A percentile compares a stretch with the other conserved stretches of the same genome.
These are phyloP conservation scores for Suillus luteus DNA, from an alignment of 768 basidiomycete genomes.

Conservation along the genomic window DNA sequence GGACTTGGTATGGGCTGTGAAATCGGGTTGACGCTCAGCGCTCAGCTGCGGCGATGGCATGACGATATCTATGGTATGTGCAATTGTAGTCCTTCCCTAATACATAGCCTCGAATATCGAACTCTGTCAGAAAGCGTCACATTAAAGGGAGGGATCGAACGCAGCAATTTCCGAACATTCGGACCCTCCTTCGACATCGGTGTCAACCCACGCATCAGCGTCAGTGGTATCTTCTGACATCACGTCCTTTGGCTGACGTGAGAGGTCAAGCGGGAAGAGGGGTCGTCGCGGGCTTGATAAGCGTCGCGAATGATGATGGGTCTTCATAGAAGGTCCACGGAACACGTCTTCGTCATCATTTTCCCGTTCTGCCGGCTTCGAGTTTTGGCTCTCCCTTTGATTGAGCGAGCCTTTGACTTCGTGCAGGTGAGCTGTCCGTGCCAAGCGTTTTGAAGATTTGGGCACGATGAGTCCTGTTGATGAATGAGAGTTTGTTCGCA, in stretches of 20 bases:
- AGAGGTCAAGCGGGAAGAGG: constrained; percentile 14
- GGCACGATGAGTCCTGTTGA: constrained; percentile 20
- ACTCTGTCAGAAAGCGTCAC: not conserved
- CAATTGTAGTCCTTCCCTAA: too few relatives aligned
- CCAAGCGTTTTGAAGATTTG: constrained; percentile 57
- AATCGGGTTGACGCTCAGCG: not conserved
- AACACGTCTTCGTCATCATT: constrained; percentile 25
- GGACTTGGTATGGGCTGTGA: not conserved
- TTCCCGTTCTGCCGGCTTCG: constrained; percentile 17
- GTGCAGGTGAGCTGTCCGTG: constrained; percentile 68
- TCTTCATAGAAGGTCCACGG: not conserved
- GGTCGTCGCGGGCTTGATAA: constrained; percentile 11
- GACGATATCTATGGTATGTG: not conserved
- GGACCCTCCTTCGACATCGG: constrained; percentile 38
- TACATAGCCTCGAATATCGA: constrained; percentile 2
- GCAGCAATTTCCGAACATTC: constrained; percentile 17
- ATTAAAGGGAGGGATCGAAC: constrained; percentile 14
- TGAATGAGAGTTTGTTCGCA: constrained; percentile 50
- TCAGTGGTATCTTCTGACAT: constrained; percentile 23
- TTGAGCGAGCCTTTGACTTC: constrained; percentile 45
- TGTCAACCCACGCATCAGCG: constrained; percentile 40
- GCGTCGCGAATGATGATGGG: not conserved
- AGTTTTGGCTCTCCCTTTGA: constrained; percentile 15
- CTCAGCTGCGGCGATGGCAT: not conserved
- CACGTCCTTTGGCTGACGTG: not conserved